Percentiles rank a stretch among this genome's conserved stretches.
Evolutionary conservation across 2,329 filamentous ascomycete species (phyloP).

Genomic region (Phialophora verrucosa): DNA sequence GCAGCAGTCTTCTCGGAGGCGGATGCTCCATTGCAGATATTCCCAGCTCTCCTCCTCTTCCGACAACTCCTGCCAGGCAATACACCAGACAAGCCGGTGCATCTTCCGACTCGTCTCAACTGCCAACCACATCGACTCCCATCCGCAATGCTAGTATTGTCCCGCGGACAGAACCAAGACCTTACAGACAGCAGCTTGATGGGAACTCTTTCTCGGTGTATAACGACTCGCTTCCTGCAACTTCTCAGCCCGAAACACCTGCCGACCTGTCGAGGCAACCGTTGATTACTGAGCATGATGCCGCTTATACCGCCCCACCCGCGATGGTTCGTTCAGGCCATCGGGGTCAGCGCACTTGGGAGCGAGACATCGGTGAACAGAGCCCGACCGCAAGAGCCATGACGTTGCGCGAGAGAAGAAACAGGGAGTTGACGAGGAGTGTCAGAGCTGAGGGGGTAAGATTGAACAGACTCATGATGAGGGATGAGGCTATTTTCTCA

Average conservation of each 20-base stretch:
- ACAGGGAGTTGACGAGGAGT: conserved; percentile 34
- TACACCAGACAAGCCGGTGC: not conserved
- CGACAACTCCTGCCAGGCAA: conserved; percentile 14
- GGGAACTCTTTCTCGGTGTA: conserved; percentile 37
- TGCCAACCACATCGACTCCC: conserved; percentile 27
- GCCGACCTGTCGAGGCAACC: conserved; percentile 34
- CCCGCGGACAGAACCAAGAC: conserved; percentile 29
- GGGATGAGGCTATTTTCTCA: conserved; percentile 27
- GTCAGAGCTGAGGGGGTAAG: conserved; percentile 30
- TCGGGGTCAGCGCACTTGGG: conserved; percentile 18
- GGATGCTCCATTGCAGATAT: conserved; percentile 12
- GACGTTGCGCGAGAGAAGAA: conserved; percentile 32
- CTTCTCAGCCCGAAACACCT: conserved; percentile 38
- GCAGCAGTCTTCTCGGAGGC: conserved; percentile 11
- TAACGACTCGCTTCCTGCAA: conserved; percentile 36
- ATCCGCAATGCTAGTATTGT: conserved; percentile 18
- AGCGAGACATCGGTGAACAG: conserved; percentile 24
- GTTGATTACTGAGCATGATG: conserved; percentile 32
- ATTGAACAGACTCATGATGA: conserved; percentile 28
- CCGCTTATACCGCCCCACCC: conserved; percentile 38
- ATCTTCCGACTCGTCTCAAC: conserved; percentile 16
- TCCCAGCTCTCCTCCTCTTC: conserved; percentile 36
- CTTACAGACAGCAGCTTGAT: conserved; percentile 31
- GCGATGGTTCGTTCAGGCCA: conserved; percentile 29
- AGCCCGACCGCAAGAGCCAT: conserved; percentile 35